Conservation (phyloP, 176 grass and related monocot genomes). For the Lolium multiflorum region DNA sequence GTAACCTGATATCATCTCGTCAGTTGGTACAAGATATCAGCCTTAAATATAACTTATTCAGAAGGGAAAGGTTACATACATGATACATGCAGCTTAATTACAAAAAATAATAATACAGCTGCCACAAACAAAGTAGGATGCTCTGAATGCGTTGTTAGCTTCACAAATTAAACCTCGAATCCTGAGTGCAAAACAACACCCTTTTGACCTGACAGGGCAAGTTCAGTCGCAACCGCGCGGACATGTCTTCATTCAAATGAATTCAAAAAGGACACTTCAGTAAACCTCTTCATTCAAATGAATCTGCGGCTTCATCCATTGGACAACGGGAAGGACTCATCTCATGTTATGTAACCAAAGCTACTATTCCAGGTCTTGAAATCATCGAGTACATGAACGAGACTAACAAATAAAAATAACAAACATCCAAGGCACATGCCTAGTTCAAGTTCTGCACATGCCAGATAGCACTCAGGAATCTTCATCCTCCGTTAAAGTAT, state of each 20-base stretch:
- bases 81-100: no score
- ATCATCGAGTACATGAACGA: constrained; percentile 6
- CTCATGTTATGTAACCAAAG: neutral
- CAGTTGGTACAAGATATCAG: neutral
- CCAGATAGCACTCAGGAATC: neutral
- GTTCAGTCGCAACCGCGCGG: neutral
- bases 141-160: neutral
- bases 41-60: neutral
- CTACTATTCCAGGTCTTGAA: neutral
- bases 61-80: neutral
- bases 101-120: no score
- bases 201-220: neutral
- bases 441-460: neutral
- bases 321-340: neutral
- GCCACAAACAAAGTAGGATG: neutral
- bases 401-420: neutral
- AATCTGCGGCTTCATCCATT: neutral
- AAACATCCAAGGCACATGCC: neutral
- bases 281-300: neutral
- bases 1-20: neutral
- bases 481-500: neutral
- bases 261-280: neutral
- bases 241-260: no score
- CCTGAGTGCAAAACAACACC: neutral
- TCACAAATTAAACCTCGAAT: neutral